phyloP scores from a whole-genome alignment of 2,329 filamentous ascomycete genomes.

The Exophiala xenobiotica region DNA sequence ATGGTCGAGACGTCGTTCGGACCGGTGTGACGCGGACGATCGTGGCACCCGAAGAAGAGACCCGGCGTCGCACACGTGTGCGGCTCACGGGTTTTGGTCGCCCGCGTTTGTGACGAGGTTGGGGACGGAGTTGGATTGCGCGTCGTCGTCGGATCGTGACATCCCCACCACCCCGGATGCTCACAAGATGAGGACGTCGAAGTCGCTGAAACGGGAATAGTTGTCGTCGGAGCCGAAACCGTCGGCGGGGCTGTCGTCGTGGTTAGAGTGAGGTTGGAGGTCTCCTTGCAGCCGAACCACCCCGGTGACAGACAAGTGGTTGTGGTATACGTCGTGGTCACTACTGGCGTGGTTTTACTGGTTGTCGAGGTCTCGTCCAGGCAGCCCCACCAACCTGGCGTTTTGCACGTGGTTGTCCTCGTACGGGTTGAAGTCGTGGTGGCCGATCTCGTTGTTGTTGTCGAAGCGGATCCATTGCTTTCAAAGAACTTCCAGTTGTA shows the following conservation, averaged over 20 bases:
- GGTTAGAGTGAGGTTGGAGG: slow-evolving; percentile 35
- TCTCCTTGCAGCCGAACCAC: slow-evolving; percentile 45
- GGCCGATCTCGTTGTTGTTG: slow-evolving; percentile 59
- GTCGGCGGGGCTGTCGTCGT: slow-evolving; percentile 31
- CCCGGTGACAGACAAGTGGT: slow-evolving; percentile 44
- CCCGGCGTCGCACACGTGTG: slow-evolving; percentile 53
- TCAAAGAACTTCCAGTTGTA: slow-evolving; percentile 92
- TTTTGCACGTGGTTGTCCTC: slow-evolving; percentile 82
- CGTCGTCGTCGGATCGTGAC: slow-evolving; percentile 39
- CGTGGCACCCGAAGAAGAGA: slow-evolving; percentile 57
- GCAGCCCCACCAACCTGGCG: slow-evolving; percentile 84
- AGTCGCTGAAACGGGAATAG: slow-evolving; percentile 30
- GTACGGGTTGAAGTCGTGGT: slow-evolving; percentile 65
- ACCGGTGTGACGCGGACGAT: slow-evolving; percentile 30
- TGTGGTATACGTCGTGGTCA: slow-evolving; percentile 37
- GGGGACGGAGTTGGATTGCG: slow-evolving; percentile 16
- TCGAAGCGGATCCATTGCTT: slow-evolving; percentile 81
- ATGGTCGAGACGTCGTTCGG: slow-evolving; percentile 33
- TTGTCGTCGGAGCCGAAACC: slow-evolving; percentile 27
- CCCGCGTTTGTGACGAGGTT: slow-evolving; percentile 17
- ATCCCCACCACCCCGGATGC: slow-evolving; percentile 41
- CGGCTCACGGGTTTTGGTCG: slow-evolving; percentile 17
- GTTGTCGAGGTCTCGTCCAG: slow-evolving; percentile 51
- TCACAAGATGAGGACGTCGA: slow-evolving; percentile 38
- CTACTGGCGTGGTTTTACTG: slow-evolving; percentile 35